Evolutionary conservation across 1,284 basidiomycete genomes (phyloP).

Genomic region (Sporisorium graminicola): DNA sequence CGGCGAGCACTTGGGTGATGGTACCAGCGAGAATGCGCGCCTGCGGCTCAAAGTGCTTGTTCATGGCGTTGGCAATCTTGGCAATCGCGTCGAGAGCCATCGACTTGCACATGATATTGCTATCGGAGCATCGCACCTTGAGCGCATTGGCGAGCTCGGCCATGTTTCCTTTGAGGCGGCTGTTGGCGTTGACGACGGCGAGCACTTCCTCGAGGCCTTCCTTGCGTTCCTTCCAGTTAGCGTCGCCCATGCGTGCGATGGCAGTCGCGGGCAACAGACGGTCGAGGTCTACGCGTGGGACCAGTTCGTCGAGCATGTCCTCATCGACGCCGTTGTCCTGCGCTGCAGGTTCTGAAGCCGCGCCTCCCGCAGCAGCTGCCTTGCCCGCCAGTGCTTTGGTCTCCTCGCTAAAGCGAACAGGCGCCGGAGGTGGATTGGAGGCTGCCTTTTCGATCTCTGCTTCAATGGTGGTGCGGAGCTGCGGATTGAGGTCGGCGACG

Average conservation of each 20-base stretch:
- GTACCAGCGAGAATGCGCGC: constrained; percentile 81
- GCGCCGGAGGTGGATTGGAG: constrained; percentile 82
- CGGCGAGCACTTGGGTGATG: constrained; percentile 86
- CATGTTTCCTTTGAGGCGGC: constrained; percentile 89
- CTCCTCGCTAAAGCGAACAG: constrained; percentile 71
- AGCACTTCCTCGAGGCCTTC: constrained; percentile 90
- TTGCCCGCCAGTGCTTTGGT: constrained; percentile 31
- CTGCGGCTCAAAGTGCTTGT: constrained; percentile 92
- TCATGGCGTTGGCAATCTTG: constrained; percentile 92
- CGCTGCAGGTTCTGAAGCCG: constrained; percentile 9
- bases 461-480: constrained; percentile 89
- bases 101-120: constrained; percentile 92
- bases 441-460: constrained; percentile 95
- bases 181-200: constrained; percentile 87
- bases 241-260: constrained; percentile 88
- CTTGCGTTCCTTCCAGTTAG: constrained; percentile 94
- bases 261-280: constrained; percentile 85
- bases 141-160: constrained; percentile 86
- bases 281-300: constrained; percentile 94
- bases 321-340: constrained; percentile 51
- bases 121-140: constrained; percentile 88
- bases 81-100: constrained; percentile 90
- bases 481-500: constrained; percentile 92
- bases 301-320: constrained; percentile 80
- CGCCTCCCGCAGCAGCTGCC: constrained; percentile 12